These are phyloP conservation scores for Phytophthora megakarya DNA, from an alignment of 352 stramenopile genomes.

Conservation along the genomic window DNA sequence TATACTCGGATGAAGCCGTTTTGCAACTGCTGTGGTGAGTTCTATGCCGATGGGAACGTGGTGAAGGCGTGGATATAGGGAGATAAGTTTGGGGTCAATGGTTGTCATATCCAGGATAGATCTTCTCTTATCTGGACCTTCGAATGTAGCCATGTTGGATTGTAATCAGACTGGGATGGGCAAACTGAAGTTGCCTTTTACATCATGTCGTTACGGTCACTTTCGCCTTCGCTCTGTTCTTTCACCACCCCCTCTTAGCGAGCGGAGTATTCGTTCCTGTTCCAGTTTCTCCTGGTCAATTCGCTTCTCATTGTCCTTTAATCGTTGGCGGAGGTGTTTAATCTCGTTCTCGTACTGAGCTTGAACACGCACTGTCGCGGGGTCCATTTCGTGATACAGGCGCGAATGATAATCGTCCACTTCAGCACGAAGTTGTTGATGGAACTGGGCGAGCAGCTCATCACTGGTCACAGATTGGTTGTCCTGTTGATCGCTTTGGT, in stretches of 20 bases:
- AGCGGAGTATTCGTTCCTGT: slow-evolving; percentile 41
- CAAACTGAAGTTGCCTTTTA: slow-evolving; percentile 13
- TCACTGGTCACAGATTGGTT: slow-evolving; percentile 13
- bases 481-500: background rate
- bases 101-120: slow-evolving; percentile 3
- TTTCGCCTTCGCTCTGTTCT: slow-evolving; percentile 11
- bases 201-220: slow-evolving; percentile 11
- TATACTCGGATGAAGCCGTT: no score
- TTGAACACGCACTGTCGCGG: slow-evolving; percentile 32
- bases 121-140: background rate
- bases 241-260: slow-evolving; percentile 8
- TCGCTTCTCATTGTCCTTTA: slow-evolving; percentile 29
- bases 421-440: slow-evolving; percentile 34
- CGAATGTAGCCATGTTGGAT: slow-evolving; percentile 18
- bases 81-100: no score
- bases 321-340: slow-evolving; percentile 23
- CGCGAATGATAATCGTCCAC: slow-evolving; percentile 40
- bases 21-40: slow-evolving; percentile 13
- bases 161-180: slow-evolving; percentile 32
- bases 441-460: slow-evolving; percentile 25
- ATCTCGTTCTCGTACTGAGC: slow-evolving; percentile 35
- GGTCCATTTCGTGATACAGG: slow-evolving; percentile 43
- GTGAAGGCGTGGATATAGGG: background rate
- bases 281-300: slow-evolving; percentile 41
- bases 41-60: slow-evolving; percentile 18